Conservation (phyloP, 2,329 filamentous ascomycete genomes). For the Dothideomycetes sp. region DNA sequence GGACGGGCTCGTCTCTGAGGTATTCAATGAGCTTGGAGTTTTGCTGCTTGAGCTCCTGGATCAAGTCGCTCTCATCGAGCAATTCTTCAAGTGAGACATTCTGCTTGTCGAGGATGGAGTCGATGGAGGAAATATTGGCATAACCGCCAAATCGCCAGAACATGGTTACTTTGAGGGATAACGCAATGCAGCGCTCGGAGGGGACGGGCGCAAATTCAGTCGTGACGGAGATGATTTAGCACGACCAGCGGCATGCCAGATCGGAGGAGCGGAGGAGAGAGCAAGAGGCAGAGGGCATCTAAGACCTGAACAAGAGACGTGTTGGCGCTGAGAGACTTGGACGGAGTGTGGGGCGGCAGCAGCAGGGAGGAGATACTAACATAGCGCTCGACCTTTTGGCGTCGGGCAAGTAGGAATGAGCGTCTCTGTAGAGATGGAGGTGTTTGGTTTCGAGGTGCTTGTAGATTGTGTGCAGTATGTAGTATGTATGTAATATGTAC, state of each 20-base stretch:
- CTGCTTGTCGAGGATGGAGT: slow-evolving; percentile 89
- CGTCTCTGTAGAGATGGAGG: too few species aligned
- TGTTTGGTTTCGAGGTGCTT: too few species aligned
- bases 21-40: slow-evolving; percentile 97
- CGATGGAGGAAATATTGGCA: slow-evolving; percentile 92
- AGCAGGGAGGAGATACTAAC: background rate
- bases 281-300: background rate
- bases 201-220: background rate
- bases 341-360: background rate
- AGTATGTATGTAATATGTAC: too few species aligned
- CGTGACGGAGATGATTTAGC: background rate
- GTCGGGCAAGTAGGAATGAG: too few species aligned
- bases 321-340: slow-evolving; percentile 1
- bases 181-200: slow-evolving; percentile 16
- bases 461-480: too few species aligned
- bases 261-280: background rate
- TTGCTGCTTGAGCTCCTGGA: slow-evolving; percentile 96
- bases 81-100: slow-evolving; percentile 93
- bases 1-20: slow-evolving; percentile 74
- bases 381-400: too few species aligned
- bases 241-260: slow-evolving; percentile 11
- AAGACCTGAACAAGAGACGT: background rate
- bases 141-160: slow-evolving; percentile 99
- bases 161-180: slow-evolving; percentile 61
- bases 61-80: slow-evolving; percentile 89